A percentile compares a stretch with the other conserved stretches of the same genome.
phyloP scores from a whole-genome alignment of 1,139 yeast genomes.

The Saccharomyces pastorianus region DNA sequence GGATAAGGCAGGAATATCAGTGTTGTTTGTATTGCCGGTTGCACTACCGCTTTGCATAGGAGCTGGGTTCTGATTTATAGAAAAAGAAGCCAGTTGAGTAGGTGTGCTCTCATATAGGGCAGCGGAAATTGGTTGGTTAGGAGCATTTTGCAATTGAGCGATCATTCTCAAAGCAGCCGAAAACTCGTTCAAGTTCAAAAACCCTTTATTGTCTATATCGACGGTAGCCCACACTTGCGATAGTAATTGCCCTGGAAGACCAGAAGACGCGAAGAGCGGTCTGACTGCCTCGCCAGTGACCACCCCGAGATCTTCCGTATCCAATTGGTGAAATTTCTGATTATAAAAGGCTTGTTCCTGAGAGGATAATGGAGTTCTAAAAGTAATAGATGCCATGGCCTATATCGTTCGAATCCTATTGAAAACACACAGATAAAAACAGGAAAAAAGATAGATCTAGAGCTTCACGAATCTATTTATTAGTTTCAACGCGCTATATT shows the following conservation, averaged over 20 bases:
- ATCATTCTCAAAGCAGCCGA: conserved; percentile 81
- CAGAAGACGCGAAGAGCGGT: conserved; percentile 75
- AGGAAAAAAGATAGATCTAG: background rate
- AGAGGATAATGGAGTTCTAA: conserved; percentile 47
- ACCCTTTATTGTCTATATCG: conserved; percentile 78
- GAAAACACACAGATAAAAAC: background rate
- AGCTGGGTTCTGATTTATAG: conserved; percentile 39
- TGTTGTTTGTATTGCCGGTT: conserved; percentile 18
- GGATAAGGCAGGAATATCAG: conserved; percentile 49
- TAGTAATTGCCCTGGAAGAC: conserved; percentile 64
- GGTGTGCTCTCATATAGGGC: conserved; percentile 25
- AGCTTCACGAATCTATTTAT: background rate
- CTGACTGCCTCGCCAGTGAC: conserved; percentile 91
- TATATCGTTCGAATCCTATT: background rate
- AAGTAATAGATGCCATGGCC: conserved; percentile 20
- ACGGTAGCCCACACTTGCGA: conserved; percentile 95
- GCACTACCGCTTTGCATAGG: conserved; percentile 24
- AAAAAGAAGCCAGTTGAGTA: conserved; percentile 18
- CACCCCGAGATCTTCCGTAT: conserved; percentile 68
- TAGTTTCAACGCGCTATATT: background rate
- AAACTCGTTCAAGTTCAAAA: conserved; percentile 73
- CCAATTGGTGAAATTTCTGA: conserved; percentile 69
- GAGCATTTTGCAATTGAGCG: conserved; percentile 63
- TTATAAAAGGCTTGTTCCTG: conserved; percentile 74
- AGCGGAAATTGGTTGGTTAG: conserved; percentile 17